Percentiles rank a stretch among this genome's conserved stretches.
Conservation (phyloP, 345 rosid species). For the Salix brachista region DNA sequence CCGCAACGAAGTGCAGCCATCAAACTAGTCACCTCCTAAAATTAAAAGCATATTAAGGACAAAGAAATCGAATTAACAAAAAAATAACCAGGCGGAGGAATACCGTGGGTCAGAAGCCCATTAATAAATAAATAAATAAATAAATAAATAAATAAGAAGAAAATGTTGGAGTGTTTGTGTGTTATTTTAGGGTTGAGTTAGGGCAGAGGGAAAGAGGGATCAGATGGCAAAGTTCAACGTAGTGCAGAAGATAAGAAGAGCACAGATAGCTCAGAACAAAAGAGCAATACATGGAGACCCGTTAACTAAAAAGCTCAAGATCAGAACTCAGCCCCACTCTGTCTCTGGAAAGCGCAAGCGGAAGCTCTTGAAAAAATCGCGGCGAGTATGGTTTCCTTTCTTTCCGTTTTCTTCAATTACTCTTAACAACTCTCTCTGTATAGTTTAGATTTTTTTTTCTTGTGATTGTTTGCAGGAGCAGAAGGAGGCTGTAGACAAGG, state of each 20-base stretch:
- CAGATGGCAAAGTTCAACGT: slow-evolving; percentile 85
- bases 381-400: slow-evolving; percentile 38
- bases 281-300: slow-evolving; percentile 71
- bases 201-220: background rate
- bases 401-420: background rate
- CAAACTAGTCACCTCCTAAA: too few relatives aligned
- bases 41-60: too few relatives aligned
- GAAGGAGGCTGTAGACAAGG: slow-evolving; percentile 65
- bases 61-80: too few relatives aligned
- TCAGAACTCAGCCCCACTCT: slow-evolving; percentile 37
- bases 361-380: slow-evolving; percentile 76
- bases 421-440: background rate
- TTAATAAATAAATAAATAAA: too few relatives aligned
- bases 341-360: slow-evolving; percentile 78
- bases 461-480: slow-evolving; percentile 47
- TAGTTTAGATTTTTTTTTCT: background rate
- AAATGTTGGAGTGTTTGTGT: too few relatives aligned
- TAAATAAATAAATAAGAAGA: too few relatives aligned
- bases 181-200: too few relatives aligned
- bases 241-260: slow-evolving; percentile 70
- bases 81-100: too few relatives aligned
- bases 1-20: too few relatives aligned
- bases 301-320: slow-evolving; percentile 48
- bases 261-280: slow-evolving; percentile 45
- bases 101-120: too few relatives aligned